Evolutionary conservation across 495 filamentous ascomycete species (phyloP), one percentile per base, ranked within the genome.

Genomic region (Choiromyces venosus): DNA sequence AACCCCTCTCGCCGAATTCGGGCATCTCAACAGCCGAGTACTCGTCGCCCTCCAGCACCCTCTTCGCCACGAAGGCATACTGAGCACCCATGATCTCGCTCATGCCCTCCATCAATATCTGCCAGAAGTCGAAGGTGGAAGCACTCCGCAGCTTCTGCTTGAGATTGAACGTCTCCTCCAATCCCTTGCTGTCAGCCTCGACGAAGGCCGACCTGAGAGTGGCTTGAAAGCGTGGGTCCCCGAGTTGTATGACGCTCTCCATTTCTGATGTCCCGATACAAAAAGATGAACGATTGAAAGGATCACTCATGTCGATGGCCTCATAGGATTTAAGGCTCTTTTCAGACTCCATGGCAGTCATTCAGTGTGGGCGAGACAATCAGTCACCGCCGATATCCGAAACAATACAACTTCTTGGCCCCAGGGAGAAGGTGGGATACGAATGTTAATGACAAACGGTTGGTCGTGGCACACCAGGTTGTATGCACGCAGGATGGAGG

Each of bases 41-140:
- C 76, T 88, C 82, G 52, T 91, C 90, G 71, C 88, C 88, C 38
- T 85, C 84, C 46, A 88, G 84, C 52, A 91, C 87, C 66, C 89
- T 83, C 73, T 91, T 91, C 33, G 88, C 87, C 67, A 92, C 87
- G 74, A 94, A 93, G 4, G 86, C 87, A 83, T 88, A 91, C 79
- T 94, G 91, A 19, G 91, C 86, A 66, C 87, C 87, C 66, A 85
- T 85, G 67, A 93, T 87, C 18, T 83, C 84, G 40, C 90, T 87
- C 77, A 92, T 84, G 37, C 87, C 89, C 80, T 91, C 87, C 84
- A 91, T 88, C 46, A 92, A 79, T 52, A 87, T 81, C 72, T 83
- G 84, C 91, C 90, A 93, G 80, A 93, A 92, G 52, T 87, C 85
- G 66, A 88, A 86, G 5, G 87, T 86, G 37, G 86, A 84, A 52